phyloP scores from a whole-genome alignment of 805 yeast genomes.

The Blastobotrys mokoenaii region DNA sequence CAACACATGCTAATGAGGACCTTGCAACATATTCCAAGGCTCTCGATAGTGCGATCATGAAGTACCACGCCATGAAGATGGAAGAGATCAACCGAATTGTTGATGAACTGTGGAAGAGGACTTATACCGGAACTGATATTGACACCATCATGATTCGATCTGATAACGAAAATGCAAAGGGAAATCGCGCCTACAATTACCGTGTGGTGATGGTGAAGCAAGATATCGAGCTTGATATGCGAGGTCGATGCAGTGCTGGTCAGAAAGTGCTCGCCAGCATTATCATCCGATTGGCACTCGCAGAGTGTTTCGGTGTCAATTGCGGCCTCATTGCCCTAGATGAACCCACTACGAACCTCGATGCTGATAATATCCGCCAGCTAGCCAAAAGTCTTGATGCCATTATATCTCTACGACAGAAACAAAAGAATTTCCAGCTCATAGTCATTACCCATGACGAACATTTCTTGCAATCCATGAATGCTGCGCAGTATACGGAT shows the following conservation, averaged over 20 bases:
- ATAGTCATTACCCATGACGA: conserved; percentile 97
- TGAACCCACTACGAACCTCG: conserved; percentile 96
- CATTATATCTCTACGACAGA: conserved; percentile 65
- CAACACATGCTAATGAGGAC: conserved; percentile 69
- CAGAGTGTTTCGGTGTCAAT: conserved; percentile 90
- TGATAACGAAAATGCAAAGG: conserved; percentile 47
- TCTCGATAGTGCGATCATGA: conserved; percentile 87
- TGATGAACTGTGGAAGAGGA: conserved; percentile 87
- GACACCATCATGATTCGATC: conserved; percentile 82
- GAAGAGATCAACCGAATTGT: conserved; percentile 79
- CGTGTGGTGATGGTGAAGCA: conserved; percentile 93
- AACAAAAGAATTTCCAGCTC: conserved; percentile 83
- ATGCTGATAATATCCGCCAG: conserved; percentile 79
- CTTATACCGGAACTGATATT: conserved; percentile 92
- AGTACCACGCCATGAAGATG: conserved; percentile 86
- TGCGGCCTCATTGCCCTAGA: conserved; percentile 96
- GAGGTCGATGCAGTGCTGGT: conserved; percentile 98
- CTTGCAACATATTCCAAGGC: conserved; percentile 75
- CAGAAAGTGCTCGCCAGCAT: conserved; percentile 92
- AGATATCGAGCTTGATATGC: conserved; percentile 89
- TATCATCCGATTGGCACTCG: conserved; percentile 80
- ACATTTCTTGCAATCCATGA: conserved; percentile 74
- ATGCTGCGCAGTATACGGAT: conserved; percentile 78
- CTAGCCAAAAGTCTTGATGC: conserved; percentile 71
- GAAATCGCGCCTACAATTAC: conserved; percentile 73